Evolutionary conservation across 106 monocot species (phyloP).

Genomic region (Platanthera zijinensis): DNA sequence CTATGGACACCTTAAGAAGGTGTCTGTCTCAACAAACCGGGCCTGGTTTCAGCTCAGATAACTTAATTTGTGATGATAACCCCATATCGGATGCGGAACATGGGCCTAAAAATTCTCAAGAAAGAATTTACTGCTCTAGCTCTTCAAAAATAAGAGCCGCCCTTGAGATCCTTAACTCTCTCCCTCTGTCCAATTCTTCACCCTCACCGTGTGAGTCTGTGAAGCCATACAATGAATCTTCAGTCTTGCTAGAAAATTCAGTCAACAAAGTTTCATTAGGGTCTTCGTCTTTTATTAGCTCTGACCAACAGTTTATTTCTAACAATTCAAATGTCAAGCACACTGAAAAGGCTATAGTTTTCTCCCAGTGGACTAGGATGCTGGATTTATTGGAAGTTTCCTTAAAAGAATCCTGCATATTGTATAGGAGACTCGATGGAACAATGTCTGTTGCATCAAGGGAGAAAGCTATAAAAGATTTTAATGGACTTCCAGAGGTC

Average conservation of each 20-base stretch:
- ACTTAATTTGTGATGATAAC: not conserved
- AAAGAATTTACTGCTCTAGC: conserved; percentile 10
- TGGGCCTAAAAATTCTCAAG: conserved; percentile 5
- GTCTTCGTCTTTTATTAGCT: conserved; percentile 3
- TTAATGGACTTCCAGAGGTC: conserved; percentile 85
- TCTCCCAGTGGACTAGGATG: conserved; percentile 98
- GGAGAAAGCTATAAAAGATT: conserved; percentile 88
- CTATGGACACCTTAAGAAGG: conserved; percentile 45
- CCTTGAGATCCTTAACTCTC: conserved; percentile 62
- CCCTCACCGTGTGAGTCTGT: not conserved
- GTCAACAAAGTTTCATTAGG: not conserved
- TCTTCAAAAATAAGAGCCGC: conserved; percentile 84
- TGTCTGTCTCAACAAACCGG: conserved; percentile 23
- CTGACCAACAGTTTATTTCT: conserved; percentile 6
- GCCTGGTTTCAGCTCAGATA: not conserved
- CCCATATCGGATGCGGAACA: not conserved
- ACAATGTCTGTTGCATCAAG: conserved; percentile 84
- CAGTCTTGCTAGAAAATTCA: conserved; percentile 14
- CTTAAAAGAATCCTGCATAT: conserved; percentile 45
- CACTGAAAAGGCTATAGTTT: conserved; percentile 85
- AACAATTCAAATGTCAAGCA: conserved; percentile 9
- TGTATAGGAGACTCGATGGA: conserved; percentile 86
- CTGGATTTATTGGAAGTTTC: conserved; percentile 77
- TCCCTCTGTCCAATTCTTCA: conserved; percentile 32
- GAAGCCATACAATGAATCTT: conserved; percentile 10